Base-by-base conservation (phyloP, 495 filamentous ascomycete genomes). In the Penicillium goetzii region DNA sequence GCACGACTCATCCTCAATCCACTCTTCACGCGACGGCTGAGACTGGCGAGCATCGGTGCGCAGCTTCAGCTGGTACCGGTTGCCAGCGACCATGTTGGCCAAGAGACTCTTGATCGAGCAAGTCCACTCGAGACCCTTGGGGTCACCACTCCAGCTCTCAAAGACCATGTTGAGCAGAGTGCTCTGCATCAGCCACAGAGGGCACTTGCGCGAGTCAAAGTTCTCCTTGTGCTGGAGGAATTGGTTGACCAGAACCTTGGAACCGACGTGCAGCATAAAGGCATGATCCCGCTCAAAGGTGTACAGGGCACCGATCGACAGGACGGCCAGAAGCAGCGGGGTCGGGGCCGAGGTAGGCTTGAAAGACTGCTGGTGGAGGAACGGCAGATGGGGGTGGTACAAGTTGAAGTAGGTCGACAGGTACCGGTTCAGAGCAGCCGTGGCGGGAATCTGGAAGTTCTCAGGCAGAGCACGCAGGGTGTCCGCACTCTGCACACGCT, bases 161-260 rank as follows among this genome's bases (percentile, higher is more conserved):
- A 99, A 98, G 67, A 96, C 90, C 95, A 97, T 98, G 82, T 99
- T 99, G 51, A 99, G 81, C 55, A 99, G 81, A 15, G 92, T 92
- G 74, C 91, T 91, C 73, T 98, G 95, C 90, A 98, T 98, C 40
- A 92, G 92, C 93, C 94, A 98, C 32, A 99, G 79, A 8, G 95
- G 95, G 71, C 95, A 99, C 74, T 97, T 98, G 58, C 93, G 86
- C n/a, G 95, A 98, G 83, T 92, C 96, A 77, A 97, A 97, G 77
- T 96, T 97, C 73, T 97, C 93, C 79, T 97, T 96, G 79, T 96
- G 94, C 77, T 97, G 93, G 66, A 99, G 75, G 76, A 97, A 98
- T 74, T 97, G 93, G 76, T 92, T 97, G 70, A 97, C 92, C 33
- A 99, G 83, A 50, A 97, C 89, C 80, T 97, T 98, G 43, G 96